Conservation (phyloP, 2,329 filamentous ascomycete genomes). For the Colletotrichum magnum region DNA sequence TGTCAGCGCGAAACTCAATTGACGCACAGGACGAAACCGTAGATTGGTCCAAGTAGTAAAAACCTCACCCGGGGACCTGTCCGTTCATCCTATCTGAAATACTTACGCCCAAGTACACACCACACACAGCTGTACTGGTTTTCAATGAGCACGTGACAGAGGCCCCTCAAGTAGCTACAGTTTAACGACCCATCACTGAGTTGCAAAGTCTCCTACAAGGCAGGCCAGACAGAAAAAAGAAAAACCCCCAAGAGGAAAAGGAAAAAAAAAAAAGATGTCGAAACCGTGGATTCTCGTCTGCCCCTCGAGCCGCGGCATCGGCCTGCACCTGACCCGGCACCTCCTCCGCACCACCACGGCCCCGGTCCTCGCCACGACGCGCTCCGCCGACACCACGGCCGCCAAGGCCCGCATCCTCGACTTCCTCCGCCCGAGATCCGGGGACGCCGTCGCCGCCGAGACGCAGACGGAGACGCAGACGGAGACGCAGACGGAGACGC, state of each 20-base stretch:
- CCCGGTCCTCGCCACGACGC: conserved; percentile 63
- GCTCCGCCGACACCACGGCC: conserved; percentile 47
- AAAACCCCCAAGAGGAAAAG: not conserved
- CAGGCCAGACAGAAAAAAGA: not conserved
- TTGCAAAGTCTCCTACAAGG: too few species aligned
- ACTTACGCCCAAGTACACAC: too few species aligned
- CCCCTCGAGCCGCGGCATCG: conserved; percentile 64
- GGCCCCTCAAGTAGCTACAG: too few species aligned
- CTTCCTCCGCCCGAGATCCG: conserved; percentile 42
- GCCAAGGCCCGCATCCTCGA: conserved; percentile 53
- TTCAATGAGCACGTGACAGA: too few species aligned
- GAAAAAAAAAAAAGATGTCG: conserved; percentile 51
- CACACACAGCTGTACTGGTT: too few species aligned
- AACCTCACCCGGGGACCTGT: too few species aligned
- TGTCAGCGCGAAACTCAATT: conserved; percentile 23
- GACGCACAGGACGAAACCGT: not conserved
- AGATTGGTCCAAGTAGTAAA: too few species aligned
- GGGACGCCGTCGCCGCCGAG: not conserved
- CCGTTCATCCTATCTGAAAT: too few species aligned
- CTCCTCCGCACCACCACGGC: conserved; percentile 62
- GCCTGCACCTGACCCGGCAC: conserved; percentile 63
- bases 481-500: too few species aligned
- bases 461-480: too few species aligned
- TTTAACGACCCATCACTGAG: too few species aligned
- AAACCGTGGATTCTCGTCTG: conserved; percentile 66